Conservation (phyloP, 1,284 basidiomycete species). For the Rhodotorula mucilaginosa region DNA sequence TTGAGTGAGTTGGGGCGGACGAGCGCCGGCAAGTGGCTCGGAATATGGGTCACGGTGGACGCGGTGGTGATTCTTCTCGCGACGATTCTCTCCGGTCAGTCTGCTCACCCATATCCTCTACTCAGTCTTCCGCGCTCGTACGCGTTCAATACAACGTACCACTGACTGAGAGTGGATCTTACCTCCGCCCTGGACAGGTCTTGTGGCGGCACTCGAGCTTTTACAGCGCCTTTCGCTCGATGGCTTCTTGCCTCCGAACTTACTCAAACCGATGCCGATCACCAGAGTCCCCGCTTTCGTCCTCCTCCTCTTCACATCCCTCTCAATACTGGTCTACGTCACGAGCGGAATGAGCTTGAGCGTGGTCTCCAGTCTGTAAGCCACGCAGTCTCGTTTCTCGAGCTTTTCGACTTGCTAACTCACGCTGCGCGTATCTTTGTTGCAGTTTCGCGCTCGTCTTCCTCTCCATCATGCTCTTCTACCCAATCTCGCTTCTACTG, state of each 20-base stretch:
- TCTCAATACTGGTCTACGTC: slow-evolving; percentile 60
- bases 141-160: neutral
- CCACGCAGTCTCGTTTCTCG: neutral
- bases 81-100: slow-evolving; percentile 63
- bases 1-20: slow-evolving; percentile 60
- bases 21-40: slow-evolving; percentile 62
- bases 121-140: no score
- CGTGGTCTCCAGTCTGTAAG: slow-evolving; percentile 55
- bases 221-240: slow-evolving; percentile 47
- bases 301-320: slow-evolving; percentile 56
- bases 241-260: slow-evolving; percentile 59
- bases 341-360: slow-evolving; percentile 58
- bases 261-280: slow-evolving; percentile 55
- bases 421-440: no score
- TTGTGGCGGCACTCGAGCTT: slow-evolving; percentile 9
- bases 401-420: neutral
- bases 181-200: neutral
- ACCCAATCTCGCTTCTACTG: slow-evolving; percentile 61
- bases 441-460: slow-evolving; percentile 54
- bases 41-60: slow-evolving; percentile 62
- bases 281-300: slow-evolving; percentile 60
- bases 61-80: slow-evolving; percentile 65
- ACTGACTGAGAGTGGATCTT: neutral
- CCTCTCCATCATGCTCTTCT: slow-evolving; percentile 63
- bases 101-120: slow-evolving; percentile 40